Conservation (phyloP, 257 asterid genomes). For the Cordia subcordata region DNA sequence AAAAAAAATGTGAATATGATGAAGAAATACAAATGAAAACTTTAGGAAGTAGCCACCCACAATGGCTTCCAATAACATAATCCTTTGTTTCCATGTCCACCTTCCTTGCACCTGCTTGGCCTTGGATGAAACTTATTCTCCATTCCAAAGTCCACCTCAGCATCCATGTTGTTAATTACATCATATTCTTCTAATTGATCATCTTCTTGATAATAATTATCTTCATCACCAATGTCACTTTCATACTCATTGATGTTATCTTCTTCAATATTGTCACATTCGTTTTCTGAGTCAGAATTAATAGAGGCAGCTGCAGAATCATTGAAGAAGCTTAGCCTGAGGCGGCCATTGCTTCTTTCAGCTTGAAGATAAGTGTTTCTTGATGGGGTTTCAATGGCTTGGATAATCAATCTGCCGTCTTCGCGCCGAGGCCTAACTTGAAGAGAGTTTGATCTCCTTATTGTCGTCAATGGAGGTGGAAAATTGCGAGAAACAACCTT, state of each 20-base stretch:
- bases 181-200: slow-evolving; percentile 26
- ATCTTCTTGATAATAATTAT: slow-evolving; percentile 15
- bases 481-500: slow-evolving; percentile 28
- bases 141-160: slow-evolving; percentile 41
- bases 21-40: slow-evolving; percentile 8
- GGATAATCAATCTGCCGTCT: slow-evolving; percentile 64
- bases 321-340: slow-evolving; percentile 38
- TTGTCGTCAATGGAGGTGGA: slow-evolving; percentile 94
- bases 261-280: slow-evolving; percentile 2
- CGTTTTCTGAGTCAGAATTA: slow-evolving; percentile 18
- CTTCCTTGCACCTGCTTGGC: slow-evolving; percentile 52
- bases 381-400: slow-evolving; percentile 57
- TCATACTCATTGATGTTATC: slow-evolving; percentile 11
- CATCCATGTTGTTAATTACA: slow-evolving; percentile 12
- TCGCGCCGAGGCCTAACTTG: slow-evolving; percentile 56
- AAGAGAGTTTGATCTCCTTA: slow-evolving; percentile 49
- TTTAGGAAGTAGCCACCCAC: slow-evolving; percentile 47
- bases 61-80: slow-evolving; percentile 34
- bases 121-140: slow-evolving; percentile 46
- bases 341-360: slow-evolving; percentile 75
- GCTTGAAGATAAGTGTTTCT: slow-evolving; percentile 47
- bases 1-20: background rate
- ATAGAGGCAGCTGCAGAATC: slow-evolving; percentile 1
- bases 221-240: slow-evolving; percentile 11
- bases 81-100: slow-evolving; percentile 40